These are phyloP conservation scores for Tribonema minus DNA, from an alignment of 108 stramenopile genomes.

Conservation along the genomic window DNA sequence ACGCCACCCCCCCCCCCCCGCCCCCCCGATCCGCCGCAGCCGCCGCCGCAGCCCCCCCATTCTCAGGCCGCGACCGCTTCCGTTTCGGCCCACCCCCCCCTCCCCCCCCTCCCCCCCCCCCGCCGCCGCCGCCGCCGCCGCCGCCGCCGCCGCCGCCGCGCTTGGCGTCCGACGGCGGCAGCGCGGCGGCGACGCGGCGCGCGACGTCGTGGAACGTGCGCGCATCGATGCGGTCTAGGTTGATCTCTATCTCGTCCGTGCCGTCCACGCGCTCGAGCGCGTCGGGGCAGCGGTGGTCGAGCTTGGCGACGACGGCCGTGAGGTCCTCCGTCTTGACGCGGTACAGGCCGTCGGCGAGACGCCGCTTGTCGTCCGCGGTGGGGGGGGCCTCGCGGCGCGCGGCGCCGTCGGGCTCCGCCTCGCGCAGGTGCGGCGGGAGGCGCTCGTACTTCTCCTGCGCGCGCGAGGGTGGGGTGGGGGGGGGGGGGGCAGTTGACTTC, in stretches of 20 bases:
- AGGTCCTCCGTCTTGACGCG: constrained; percentile 81
- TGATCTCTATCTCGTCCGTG: constrained; percentile 87
- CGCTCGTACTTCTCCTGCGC: no score
- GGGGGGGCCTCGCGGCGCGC: constrained; percentile 47
- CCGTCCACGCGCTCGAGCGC: constrained; percentile 59
- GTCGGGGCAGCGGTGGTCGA: constrained; percentile 79
- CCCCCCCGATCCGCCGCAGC: background rate
- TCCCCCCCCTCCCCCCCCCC: background rate
- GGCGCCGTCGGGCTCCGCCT: constrained; percentile 3
- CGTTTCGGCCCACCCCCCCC: background rate
- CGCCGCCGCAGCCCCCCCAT: background rate
- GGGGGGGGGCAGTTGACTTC: no score
- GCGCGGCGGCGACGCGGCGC: constrained; percentile 1
- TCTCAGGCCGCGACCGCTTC: background rate
- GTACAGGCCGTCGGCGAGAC: constrained; percentile 75
- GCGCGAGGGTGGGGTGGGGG: no score
- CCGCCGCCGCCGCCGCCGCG: background rate
- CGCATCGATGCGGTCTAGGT: constrained; percentile 79
- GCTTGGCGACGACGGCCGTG: constrained; percentile 74
- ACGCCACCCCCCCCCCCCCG: no score
- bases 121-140: background rate
- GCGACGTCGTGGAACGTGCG: constrained; percentile 73
- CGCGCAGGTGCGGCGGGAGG: no score
- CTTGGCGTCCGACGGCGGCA: background rate
- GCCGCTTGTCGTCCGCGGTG: constrained; percentile 72